A percentile compares a stretch with the other conserved stretches of the same genome.
Evolutionary conservation across 768 basidiomycete species (phyloP).

Genomic region (Auriscalpium vulgare): DNA sequence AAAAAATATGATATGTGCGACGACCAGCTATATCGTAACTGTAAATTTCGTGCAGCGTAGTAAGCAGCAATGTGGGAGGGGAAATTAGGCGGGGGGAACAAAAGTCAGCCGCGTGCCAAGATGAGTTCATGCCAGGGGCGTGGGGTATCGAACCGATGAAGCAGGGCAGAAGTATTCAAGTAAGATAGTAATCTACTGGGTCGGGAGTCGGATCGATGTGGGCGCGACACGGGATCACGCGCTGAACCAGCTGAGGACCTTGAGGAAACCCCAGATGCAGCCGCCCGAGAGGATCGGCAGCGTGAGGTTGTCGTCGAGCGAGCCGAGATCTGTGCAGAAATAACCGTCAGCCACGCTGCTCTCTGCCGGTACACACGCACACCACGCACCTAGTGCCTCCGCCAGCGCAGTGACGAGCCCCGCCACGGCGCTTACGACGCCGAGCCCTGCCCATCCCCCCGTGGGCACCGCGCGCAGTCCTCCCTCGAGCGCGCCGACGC

Average conservation of each 20-base stretch:
- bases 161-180: too few species aligned
- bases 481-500: slow-evolving; percentile 28
- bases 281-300: slow-evolving; percentile 83
- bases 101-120: too few species aligned
- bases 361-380: neutral
- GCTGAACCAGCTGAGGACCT: slow-evolving; percentile 29
- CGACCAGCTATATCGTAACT: too few species aligned
- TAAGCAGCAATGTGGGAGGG: too few species aligned
- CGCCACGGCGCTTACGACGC: slow-evolving; percentile 49
- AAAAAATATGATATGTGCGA: too few species aligned
- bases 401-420: slow-evolving; percentile 78
- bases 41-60: too few species aligned
- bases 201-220: too few species aligned
- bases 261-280: slow-evolving; percentile 50
- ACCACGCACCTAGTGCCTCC: slow-evolving; percentile 76
- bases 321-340: slow-evolving; percentile 63
- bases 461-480: slow-evolving; percentile 17
- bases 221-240: neutral
- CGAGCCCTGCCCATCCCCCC: slow-evolving; percentile 44
- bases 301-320: slow-evolving; percentile 84
- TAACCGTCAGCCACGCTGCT: neutral
- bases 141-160: too few species aligned
- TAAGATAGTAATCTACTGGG: too few species aligned
- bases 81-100: too few species aligned
- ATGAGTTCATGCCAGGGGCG: too few species aligned